Evolutionary conservation across 805 yeast genomes (phyloP).

Genomic region (Monosporozyma solicola): DNA sequence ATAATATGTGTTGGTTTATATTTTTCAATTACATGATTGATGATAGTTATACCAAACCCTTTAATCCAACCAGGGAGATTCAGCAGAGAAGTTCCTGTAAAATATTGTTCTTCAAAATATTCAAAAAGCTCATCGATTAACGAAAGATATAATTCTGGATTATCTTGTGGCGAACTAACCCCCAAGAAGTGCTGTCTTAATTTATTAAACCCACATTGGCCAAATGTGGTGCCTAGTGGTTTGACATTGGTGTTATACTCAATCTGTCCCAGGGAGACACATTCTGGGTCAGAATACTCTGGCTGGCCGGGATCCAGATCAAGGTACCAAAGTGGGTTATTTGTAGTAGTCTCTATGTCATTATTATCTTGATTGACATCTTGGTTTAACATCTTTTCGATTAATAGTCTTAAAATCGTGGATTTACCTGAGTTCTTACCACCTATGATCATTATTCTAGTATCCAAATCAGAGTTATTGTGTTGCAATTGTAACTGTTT

Average conservation of each 20-base stretch:
- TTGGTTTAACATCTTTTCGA: constrained; percentile 35
- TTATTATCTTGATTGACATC: constrained; percentile 4
- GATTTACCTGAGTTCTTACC: constrained; percentile 78
- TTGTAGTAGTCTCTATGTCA: constrained; percentile 2
- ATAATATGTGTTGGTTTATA: constrained; percentile 50
- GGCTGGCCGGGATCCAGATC: constrained; percentile 91
- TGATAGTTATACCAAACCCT: constrained; percentile 69
- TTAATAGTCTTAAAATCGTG: constrained; percentile 47
- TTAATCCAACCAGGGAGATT: constrained; percentile 90
- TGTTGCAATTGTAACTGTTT: constrained; percentile 18
- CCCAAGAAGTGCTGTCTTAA: constrained; percentile 43
- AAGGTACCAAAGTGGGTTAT: constrained; percentile 37
- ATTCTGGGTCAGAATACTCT: constrained; percentile 64
- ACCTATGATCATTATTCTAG: constrained; percentile 33
- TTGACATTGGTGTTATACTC: constrained; percentile 9
- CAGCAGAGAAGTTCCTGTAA: constrained; percentile 41
- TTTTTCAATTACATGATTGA: constrained; percentile 38
- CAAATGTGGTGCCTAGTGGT: constrained; percentile 20
- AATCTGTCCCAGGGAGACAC: constrained; percentile 44
- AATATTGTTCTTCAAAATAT: constrained; percentile 22
- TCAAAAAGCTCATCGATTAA: constrained; percentile 35
- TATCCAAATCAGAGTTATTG: constrained; percentile 16
- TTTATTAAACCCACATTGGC: constrained; percentile 12
- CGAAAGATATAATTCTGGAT: constrained; percentile 47
- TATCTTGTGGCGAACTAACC: constrained; percentile 55